A percentile compares a stretch with the other conserved stretches of the same genome.
Conservation (phyloP, 2,329 filamentous ascomycete species). For the Cordyceps fumosorosea region DNA sequence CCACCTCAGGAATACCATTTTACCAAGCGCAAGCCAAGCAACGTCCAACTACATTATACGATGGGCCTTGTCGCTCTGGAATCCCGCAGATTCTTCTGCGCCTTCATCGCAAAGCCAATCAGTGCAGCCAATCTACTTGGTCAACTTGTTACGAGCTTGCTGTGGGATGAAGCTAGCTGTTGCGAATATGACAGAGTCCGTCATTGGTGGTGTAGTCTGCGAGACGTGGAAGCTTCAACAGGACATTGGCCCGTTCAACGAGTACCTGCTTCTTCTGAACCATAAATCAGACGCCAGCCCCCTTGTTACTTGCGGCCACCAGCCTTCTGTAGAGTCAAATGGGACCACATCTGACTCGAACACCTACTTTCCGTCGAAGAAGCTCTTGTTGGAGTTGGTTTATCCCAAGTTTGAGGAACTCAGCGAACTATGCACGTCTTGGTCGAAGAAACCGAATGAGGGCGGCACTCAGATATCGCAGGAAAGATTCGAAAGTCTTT, state of each 20-base stretch:
- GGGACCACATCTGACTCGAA: slow-evolving; percentile 24
- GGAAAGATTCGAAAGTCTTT: slow-evolving; percentile 46
- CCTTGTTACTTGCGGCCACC: slow-evolving; percentile 1
- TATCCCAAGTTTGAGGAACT: slow-evolving; percentile 47
- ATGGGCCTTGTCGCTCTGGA: slow-evolving; percentile 81
- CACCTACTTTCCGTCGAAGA: slow-evolving; percentile 37
- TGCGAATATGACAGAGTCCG: slow-evolving; percentile 25
- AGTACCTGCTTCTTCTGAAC: slow-evolving; percentile 50
- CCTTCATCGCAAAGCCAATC: slow-evolving; percentile 30
- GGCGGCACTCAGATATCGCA: slow-evolving; percentile 43
- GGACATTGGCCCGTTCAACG: slow-evolving; percentile 38
- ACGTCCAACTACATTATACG: slow-evolving; percentile 66
- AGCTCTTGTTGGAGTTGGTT: slow-evolving; percentile 47
- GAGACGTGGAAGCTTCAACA: slow-evolving; percentile 41
- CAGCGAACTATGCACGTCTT: slow-evolving; percentile 38
- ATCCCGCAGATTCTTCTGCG: slow-evolving; percentile 41
- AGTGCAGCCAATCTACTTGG: slow-evolving; percentile 57
- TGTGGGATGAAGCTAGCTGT: slow-evolving; percentile 44
- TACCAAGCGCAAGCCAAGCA: slow-evolving; percentile 60
- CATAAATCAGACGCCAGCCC: slow-evolving; percentile 12
- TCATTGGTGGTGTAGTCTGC: slow-evolving; percentile 41
- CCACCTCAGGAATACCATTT: slow-evolving; percentile 57
- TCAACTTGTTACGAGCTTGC: slow-evolving; percentile 63
- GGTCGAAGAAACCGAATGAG: slow-evolving; percentile 39
- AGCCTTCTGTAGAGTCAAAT: slow-evolving; percentile 11